phyloP scores from a whole-genome alignment of 805 yeast genomes.

The Crinitomyces ghanaensis region DNA sequence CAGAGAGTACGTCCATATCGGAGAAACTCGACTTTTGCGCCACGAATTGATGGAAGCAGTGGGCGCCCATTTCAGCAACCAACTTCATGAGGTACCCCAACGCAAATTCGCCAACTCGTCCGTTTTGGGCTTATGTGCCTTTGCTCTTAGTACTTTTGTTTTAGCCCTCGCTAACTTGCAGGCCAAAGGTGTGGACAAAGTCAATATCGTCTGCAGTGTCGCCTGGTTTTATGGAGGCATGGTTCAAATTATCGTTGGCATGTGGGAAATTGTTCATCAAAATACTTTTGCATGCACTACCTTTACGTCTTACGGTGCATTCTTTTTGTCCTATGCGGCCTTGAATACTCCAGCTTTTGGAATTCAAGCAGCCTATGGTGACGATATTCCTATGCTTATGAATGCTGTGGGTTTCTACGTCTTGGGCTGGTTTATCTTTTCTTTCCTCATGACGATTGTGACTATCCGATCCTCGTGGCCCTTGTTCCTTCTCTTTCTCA shows the following conservation, averaged over 20 bases:
- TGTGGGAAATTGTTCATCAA: conserved; percentile 53
- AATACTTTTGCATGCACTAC: conserved; percentile 62
- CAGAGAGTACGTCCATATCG: conserved; percentile 27
- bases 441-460: conserved; percentile 39
- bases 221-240: conserved; percentile 57
- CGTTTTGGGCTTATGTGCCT: conserved; percentile 48
- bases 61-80: conserved; percentile 77
- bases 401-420: conserved; percentile 50
- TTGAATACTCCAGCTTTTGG: conserved; percentile 50
- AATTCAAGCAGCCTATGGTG: conserved; percentile 41
- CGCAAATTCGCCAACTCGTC: conserved; percentile 57
- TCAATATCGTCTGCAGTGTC: conserved; percentile 44
- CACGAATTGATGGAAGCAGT: conserved; percentile 26
- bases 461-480: conserved; percentile 47
- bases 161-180: conserved; percentile 43
- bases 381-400: conserved; percentile 24
- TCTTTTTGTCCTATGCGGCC: conserved; percentile 58
- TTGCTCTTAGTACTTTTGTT: conserved; percentile 53
- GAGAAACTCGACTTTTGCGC: conserved; percentile 31
- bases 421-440: conserved; percentile 54
- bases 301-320: conserved; percentile 52
- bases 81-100: conserved; percentile 41
- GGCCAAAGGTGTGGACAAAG: conserved; percentile 42
- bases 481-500: conserved; percentile 1
- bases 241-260: conserved; percentile 51